Conservation (phyloP, 2,329 filamentous ascomycete genomes). For the Botrytis sinoallii region DNA sequence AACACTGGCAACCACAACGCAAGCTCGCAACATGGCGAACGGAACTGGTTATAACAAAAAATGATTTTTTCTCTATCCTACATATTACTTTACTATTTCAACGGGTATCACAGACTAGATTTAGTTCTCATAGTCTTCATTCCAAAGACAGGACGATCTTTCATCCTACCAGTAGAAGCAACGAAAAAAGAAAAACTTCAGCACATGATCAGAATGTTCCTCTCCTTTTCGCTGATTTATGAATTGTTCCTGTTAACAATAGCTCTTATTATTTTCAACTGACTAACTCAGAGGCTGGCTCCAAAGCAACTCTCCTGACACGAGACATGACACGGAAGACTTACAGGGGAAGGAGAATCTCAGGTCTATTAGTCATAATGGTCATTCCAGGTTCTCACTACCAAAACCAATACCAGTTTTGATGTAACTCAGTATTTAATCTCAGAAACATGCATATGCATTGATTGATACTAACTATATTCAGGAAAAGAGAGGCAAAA, state of each 20-base stretch:
- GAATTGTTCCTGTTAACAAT: rapidly evolving
- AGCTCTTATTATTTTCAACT: neutral
- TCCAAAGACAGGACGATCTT: neutral
- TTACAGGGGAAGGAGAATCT: neutral
- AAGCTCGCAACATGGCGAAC: neutral
- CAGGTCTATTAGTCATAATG: neutral
- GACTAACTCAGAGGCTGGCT: neutral
- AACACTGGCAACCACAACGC: neutral
- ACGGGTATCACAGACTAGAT: too few species aligned
- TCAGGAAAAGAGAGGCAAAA: neutral
- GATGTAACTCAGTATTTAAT: too few species aligned
- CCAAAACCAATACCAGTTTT: neutral
- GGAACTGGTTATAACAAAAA: too few species aligned
- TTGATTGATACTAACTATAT: neutral
- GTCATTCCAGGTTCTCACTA: neutral
- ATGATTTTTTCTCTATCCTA: too few species aligned
- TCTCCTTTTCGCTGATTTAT: neutral
- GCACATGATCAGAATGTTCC: neutral
- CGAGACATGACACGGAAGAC: neutral
- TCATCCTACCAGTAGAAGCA: neutral
- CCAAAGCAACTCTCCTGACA: neutral
- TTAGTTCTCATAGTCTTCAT: neutral
- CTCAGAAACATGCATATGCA: neutral
- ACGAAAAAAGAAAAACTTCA: neutral
- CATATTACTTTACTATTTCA: too few species aligned